Evolutionary conservation across 2,329 filamentous ascomycete species (phyloP).

Genomic region (Exophiala bonariae): DNA sequence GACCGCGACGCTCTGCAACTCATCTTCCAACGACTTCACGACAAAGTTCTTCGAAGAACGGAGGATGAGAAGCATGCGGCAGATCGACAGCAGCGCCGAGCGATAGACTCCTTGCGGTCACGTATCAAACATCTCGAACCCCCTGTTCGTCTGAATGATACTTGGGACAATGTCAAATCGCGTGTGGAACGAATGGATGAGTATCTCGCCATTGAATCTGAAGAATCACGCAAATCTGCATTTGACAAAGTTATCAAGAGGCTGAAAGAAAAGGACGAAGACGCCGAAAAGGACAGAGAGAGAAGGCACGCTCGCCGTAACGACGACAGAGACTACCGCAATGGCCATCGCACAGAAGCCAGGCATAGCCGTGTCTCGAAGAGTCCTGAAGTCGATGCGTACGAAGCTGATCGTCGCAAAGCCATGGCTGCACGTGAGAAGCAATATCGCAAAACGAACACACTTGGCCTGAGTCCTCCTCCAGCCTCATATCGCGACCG

Average conservation of each 20-base stretch:
- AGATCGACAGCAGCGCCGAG: slow-evolving; percentile 82
- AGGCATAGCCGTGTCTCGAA: slow-evolving; percentile 65
- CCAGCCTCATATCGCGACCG: slow-evolving; percentile 38
- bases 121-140: slow-evolving; percentile 89
- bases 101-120: slow-evolving; percentile 79
- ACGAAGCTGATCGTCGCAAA: slow-evolving; percentile 92
- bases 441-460: slow-evolving; percentile 81
- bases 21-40: slow-evolving; percentile 84
- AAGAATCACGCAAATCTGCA: slow-evolving; percentile 77
- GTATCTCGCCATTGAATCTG: slow-evolving; percentile 77
- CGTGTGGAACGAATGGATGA: slow-evolving; percentile 80
- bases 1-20: slow-evolving; percentile 74
- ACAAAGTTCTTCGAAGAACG: slow-evolving; percentile 77
- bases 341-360: slow-evolving; percentile 32
- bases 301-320: slow-evolving; percentile 57
- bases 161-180: slow-evolving; percentile 82
- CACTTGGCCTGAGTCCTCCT: slow-evolving; percentile 55
- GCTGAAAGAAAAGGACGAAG: slow-evolving; percentile 87
- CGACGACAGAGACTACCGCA: slow-evolving; percentile 60
- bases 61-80: slow-evolving; percentile 81
- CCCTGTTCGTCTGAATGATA: slow-evolving; percentile 73
- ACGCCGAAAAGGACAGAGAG: slow-evolving; percentile 64
- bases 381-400: slow-evolving; percentile 88
- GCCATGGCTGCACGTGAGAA: slow-evolving; percentile 92
- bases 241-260: slow-evolving; percentile 92